Evolutionary conservation across 768 basidiomycete genomes (phyloP).

Genomic region (Dioszegia crocea): DNA sequence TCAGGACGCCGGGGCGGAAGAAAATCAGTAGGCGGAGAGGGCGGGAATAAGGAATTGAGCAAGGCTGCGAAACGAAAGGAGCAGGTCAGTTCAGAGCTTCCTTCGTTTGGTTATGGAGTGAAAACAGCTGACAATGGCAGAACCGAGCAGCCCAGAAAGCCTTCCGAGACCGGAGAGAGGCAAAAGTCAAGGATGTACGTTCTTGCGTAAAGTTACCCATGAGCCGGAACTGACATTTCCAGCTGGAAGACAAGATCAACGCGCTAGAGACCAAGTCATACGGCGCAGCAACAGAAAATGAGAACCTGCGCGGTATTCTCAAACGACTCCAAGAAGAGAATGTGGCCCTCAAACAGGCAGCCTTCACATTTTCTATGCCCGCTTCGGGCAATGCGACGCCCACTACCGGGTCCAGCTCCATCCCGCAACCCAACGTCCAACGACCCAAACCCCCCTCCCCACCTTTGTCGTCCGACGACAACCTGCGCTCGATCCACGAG

Average conservation of each 20-base stretch:
- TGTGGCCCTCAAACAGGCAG: constrained; percentile 67
- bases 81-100: constrained; percentile 48
- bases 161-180: constrained; percentile 94
- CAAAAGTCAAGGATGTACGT: constrained; percentile 93
- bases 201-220: too few relatives aligned
- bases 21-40: constrained; percentile 28
- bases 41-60: constrained; percentile 19
- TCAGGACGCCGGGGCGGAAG: constrained; percentile 27
- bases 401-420: not conserved
- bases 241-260: constrained; percentile 89
- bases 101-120: not conserved
- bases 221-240: constrained; percentile 11
- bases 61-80: constrained; percentile 73
- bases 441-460: constrained; percentile 30
- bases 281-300: constrained; percentile 69
- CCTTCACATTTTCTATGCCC: constrained; percentile 80
- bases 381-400: constrained; percentile 41
- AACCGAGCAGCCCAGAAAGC: constrained; percentile 96
- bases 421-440: not conserved
- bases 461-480: constrained; percentile 25
- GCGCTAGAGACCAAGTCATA: constrained; percentile 79
- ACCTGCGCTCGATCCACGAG: constrained; percentile 27
- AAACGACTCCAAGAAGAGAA: constrained; percentile 83
- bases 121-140: constrained; percentile 46
- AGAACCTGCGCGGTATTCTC: constrained; percentile 80